These are phyloP conservation scores for Penicillium brevicompactum DNA, from an alignment of 2,329 filamentous ascomycete species.

Conservation along the genomic window DNA sequence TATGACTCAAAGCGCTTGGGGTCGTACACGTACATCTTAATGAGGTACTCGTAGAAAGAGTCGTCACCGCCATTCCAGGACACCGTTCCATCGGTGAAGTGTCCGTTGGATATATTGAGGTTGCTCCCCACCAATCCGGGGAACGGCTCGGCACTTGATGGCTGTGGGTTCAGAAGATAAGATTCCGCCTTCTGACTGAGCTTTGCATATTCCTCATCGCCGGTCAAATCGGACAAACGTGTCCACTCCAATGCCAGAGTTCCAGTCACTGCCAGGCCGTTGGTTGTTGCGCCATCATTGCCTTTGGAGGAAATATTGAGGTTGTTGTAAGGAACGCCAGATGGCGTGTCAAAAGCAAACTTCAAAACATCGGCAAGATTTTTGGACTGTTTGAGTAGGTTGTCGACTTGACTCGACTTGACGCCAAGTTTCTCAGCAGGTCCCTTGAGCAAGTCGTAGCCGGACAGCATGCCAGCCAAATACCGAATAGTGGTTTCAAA, in stretches of 20 bases:
- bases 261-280: slow-evolving; percentile 75
- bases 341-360: slow-evolving; percentile 75
- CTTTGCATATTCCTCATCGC: slow-evolving; percentile 65
- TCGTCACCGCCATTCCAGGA: slow-evolving; percentile 79
- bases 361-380: slow-evolving; percentile 72
- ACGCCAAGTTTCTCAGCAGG: slow-evolving; percentile 58
- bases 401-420: slow-evolving; percentile 54
- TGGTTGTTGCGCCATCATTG: slow-evolving; percentile 56
- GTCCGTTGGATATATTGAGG: slow-evolving; percentile 65
- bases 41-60: slow-evolving; percentile 85
- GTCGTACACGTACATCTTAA: slow-evolving; percentile 90
- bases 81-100: slow-evolving; percentile 67
- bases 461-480: slow-evolving; percentile 76
- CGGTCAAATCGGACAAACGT: slow-evolving; percentile 73
- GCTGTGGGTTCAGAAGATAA: slow-evolving; percentile 69
- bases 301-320: slow-evolving; percentile 61
- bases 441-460: slow-evolving; percentile 67
- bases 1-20: slow-evolving; percentile 63
- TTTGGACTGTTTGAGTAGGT: slow-evolving; percentile 67
- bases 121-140: slow-evolving; percentile 73
- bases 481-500: slow-evolving; percentile 94
- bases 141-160: slow-evolving; percentile 67
- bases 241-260: slow-evolving; percentile 85
- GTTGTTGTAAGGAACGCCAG: slow-evolving; percentile 72
- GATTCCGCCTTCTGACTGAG: slow-evolving; percentile 69